These are phyloP conservation scores for Sarocladium oryzae DNA, from an alignment of 2,329 filamentous ascomycete species.

Conservation along the genomic window DNA sequence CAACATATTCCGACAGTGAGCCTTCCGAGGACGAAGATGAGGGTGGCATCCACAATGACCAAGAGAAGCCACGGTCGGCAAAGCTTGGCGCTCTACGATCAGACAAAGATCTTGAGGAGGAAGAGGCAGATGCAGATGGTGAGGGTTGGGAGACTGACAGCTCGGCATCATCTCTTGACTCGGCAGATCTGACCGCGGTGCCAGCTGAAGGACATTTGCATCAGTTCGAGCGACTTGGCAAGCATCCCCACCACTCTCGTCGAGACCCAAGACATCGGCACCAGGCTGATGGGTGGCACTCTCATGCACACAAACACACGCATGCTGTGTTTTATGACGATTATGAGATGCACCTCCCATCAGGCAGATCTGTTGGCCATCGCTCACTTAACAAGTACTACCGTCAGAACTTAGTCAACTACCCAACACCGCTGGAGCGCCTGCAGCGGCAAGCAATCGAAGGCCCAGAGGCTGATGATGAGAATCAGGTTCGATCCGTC, in stretches of 20 bases:
- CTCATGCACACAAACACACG: constrained; percentile 67
- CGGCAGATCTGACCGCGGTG: constrained; percentile 73
- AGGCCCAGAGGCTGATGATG: constrained; percentile 16
- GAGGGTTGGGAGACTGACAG: constrained; percentile 96
- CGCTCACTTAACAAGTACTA: constrained; percentile 82
- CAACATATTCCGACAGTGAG: constrained; percentile 83
- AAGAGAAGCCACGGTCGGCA: constrained; percentile 44
- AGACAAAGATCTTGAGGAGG: constrained; percentile 34
- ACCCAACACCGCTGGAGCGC: constrained; percentile 74
- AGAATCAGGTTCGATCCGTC: constrained; percentile 39
- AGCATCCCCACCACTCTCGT: constrained; percentile 70
- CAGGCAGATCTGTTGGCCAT: constrained; percentile 83
- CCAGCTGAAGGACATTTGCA: constrained; percentile 67
- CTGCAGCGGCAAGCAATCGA: constrained; percentile 60
- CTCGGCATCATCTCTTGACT: constrained; percentile 80
- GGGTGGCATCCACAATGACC: constrained; percentile 41
- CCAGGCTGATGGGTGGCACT: constrained; percentile 72
- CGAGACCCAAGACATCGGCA: constrained; percentile 66
- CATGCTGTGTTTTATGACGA: constrained; percentile 85
- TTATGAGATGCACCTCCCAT: constrained; percentile 87
- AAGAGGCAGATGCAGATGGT: constrained; percentile 49
- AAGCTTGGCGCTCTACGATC: constrained; percentile 61
- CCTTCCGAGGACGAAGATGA: constrained; percentile 29
- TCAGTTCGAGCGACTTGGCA: constrained; percentile 64
- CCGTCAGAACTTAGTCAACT: constrained; percentile 82